A percentile compares a stretch with the other conserved stretches of the same genome.
phyloP scores from a whole-genome alignment of 1,284 basidiomycete species.

The Boletus mariae region DNA sequence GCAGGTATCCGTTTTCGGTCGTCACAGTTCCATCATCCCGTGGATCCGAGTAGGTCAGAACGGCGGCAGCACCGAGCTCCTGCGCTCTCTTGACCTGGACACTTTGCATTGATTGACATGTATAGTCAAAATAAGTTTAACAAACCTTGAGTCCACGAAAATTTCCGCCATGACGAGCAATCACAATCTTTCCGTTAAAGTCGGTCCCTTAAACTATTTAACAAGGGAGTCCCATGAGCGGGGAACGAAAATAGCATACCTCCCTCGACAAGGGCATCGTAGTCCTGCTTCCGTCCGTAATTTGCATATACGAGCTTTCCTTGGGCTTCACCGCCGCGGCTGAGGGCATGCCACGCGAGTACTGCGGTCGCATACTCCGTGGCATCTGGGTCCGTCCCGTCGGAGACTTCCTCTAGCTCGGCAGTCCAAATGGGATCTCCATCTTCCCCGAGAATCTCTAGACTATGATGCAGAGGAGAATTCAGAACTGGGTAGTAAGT shows the following conservation, averaged over 20 bases:
- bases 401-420: slow-evolving; percentile 47
- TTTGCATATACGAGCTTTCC: slow-evolving; percentile 66
- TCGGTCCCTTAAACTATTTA: slow-evolving; percentile 45
- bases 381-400: slow-evolving; percentile 47
- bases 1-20: slow-evolving; percentile 56
- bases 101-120: neutral
- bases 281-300: slow-evolving; percentile 56
- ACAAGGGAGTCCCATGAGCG: neutral
- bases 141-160: slow-evolving; percentile 70
- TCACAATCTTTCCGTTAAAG: slow-evolving; percentile 62
- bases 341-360: slow-evolving; percentile 51
- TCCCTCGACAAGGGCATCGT: slow-evolving; percentile 31
- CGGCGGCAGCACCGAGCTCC: slow-evolving; percentile 62
- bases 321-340: slow-evolving; percentile 45
- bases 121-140: neutral
- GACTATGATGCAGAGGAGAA: slow-evolving; percentile 47
- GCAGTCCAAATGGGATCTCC: slow-evolving; percentile 50
- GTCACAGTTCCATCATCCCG: slow-evolving; percentile 72
- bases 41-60: slow-evolving; percentile 70
- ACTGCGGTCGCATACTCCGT: slow-evolving; percentile 41
- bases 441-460: slow-evolving; percentile 47
- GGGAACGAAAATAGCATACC: slow-evolving; percentile 16
- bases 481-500: slow-evolving; percentile 69
- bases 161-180: slow-evolving; percentile 63
- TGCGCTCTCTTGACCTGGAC: slow-evolving; percentile 60